A percentile compares a stretch with the other conserved stretches of the same genome.
Conservation (phyloP, 805 yeast species). For the Saccharomycopsis schoenii region DNA sequence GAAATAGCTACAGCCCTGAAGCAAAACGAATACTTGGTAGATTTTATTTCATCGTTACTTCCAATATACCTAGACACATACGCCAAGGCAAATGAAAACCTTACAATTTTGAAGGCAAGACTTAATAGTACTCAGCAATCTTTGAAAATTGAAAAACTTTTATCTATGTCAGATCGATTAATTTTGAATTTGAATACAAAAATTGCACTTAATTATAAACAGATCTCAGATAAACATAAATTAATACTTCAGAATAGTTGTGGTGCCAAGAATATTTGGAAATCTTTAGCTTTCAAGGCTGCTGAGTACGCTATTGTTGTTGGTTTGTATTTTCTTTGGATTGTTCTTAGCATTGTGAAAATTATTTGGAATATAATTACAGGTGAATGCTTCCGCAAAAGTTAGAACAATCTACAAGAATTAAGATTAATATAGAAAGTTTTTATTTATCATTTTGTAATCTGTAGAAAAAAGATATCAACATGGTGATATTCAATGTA, state of each 20-base stretch:
- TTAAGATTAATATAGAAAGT: background rate
- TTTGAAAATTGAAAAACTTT: slow-evolving; percentile 13
- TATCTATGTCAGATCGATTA: slow-evolving; percentile 13
- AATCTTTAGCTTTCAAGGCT: background rate
- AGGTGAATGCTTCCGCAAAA: background rate
- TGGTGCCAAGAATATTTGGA: background rate
- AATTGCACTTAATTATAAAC: slow-evolving; percentile 10
- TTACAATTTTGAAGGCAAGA: slow-evolving; percentile 3
- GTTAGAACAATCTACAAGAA: background rate
- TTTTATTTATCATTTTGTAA: no score
- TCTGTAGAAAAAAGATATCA: no score
- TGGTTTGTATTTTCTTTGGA: slow-evolving; percentile 14
- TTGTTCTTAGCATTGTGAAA: slow-evolving; percentile 8
- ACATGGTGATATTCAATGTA: no score
- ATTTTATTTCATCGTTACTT: slow-evolving; percentile 7
- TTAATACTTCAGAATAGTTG: background rate
- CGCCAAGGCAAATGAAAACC: slow-evolving; percentile 11
- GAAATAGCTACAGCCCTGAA: background rate
- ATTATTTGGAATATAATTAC: background rate
- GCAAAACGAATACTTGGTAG: slow-evolving; percentile 1
- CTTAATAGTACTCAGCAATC: slow-evolving; percentile 11
- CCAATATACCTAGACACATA: slow-evolving; percentile 15
- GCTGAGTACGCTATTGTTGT: slow-evolving; percentile 13
- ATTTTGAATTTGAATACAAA: slow-evolving; percentile 14
- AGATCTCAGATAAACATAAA: slow-evolving; percentile 10